Evolutionary conservation across 148 eudicot genomes (phyloP).

Genomic region (Dianthus caryophyllus): DNA sequence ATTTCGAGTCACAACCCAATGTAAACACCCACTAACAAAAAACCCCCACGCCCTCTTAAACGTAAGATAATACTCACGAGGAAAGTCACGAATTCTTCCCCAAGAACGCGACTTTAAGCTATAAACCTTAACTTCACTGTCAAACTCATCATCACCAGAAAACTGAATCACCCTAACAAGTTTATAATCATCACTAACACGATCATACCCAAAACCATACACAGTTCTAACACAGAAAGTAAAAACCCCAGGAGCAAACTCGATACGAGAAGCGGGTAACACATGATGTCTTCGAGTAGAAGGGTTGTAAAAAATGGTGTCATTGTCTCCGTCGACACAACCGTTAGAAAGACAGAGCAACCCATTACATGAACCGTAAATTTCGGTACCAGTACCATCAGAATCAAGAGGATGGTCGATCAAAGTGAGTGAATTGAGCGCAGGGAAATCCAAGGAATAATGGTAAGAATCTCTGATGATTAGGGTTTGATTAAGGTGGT

Average conservation of each 20-base stretch:
- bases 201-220: constrained; percentile 52
- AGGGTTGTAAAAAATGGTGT: constrained; percentile 41
- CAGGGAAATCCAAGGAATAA: constrained; percentile 12
- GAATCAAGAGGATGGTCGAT: constrained; percentile 36
- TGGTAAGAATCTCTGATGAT: constrained; percentile 28
- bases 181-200: constrained; percentile 38
- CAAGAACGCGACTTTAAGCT: constrained; percentile 38
- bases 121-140: constrained; percentile 41
- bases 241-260: constrained; percentile 16
- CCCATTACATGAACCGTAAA: constrained; percentile 54
- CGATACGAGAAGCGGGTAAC: constrained; percentile 25
- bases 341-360: constrained; percentile 41
- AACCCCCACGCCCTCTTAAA: constrained; percentile 19
- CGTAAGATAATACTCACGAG: constrained; percentile 26
- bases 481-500: constrained; percentile 17
- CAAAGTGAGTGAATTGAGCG: not conserved
- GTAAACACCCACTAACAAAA: constrained; percentile 33
- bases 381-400: constrained; percentile 20
- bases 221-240: not conserved
- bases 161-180: constrained; percentile 41
- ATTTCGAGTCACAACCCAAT: constrained; percentile 36
- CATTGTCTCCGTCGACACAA: constrained; percentile 19
- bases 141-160: not conserved
- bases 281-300: constrained; percentile 25
- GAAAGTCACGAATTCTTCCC: constrained; percentile 35